These are phyloP conservation scores for Petrea volubilis DNA, from an alignment of 257 asterid species.

Conservation along the genomic window DNA sequence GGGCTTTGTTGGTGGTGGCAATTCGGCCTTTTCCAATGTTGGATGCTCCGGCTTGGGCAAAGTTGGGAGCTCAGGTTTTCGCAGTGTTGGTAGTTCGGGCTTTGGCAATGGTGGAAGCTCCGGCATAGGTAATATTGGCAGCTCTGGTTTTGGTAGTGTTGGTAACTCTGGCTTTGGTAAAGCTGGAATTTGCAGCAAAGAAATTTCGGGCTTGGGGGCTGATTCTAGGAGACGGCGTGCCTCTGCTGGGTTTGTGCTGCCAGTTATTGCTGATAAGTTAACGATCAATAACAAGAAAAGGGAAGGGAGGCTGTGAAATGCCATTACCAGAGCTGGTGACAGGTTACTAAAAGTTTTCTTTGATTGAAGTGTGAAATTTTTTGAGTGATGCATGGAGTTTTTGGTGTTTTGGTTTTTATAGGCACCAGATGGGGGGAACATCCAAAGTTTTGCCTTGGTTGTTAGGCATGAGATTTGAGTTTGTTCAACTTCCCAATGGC, in stretches of 20 bases:
- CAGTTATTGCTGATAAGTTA: not conserved
- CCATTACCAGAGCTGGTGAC: not conserved
- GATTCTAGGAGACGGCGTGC: not conserved
- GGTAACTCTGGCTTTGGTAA: slow-evolving; percentile 16
- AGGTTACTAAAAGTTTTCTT: not conserved
- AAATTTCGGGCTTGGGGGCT: not conserved
- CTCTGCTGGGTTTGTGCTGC: not conserved
- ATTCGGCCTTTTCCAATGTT: not conserved
- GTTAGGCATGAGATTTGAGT: too few relatives aligned
- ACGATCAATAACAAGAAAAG: slow-evolving; percentile 6
- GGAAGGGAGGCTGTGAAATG: not conserved
- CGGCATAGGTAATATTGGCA: slow-evolving; percentile 33
- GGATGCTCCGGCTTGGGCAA: slow-evolving; percentile 24
- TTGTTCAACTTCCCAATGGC: slow-evolving; percentile 17
- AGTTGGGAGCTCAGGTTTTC: slow-evolving; percentile 2
- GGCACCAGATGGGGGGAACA: not conserved
- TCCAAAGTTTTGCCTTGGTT: not conserved
- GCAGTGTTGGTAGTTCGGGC: not conserved
- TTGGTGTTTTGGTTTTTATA: slow-evolving; percentile 4
- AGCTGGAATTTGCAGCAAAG: not conserved
- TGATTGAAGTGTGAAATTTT: not conserved
- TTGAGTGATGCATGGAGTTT: slow-evolving; percentile 1
- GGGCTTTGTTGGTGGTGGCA: not conserved
- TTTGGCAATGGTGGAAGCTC: slow-evolving; percentile 28
- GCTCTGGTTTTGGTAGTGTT: slow-evolving; percentile 22